Percentiles rank a stretch among this genome's conserved stretches.
Evolutionary conservation across 2,329 filamentous ascomycete species (phyloP).

Genomic region (Pseudogymnoascus sp.): DNA sequence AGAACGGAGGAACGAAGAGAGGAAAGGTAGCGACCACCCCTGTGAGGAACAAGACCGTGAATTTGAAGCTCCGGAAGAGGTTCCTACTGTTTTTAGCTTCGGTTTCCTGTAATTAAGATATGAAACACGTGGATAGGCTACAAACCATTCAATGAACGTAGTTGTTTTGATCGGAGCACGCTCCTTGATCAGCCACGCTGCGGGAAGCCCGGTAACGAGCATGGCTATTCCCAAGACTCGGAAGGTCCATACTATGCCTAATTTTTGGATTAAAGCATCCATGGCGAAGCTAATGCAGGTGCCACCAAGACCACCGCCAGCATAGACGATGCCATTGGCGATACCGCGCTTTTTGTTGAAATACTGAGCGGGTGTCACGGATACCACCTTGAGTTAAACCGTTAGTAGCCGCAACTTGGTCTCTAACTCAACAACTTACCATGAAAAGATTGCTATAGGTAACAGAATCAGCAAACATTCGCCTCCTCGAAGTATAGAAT

Average conservation of each 20-base stretch:
- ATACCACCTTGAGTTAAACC: slow-evolving; percentile 33
- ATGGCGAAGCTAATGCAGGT: slow-evolving; percentile 43
- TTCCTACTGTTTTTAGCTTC: slow-evolving; percentile 28
- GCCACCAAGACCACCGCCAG: slow-evolving; percentile 48
- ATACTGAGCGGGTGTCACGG: slow-evolving; percentile 44
- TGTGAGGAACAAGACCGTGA: slow-evolving; percentile 44
- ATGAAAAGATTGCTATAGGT: slow-evolving; percentile 19
- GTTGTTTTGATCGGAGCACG: slow-evolving; percentile 32
- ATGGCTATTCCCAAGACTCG: slow-evolving; percentile 45
- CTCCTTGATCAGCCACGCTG: slow-evolving; percentile 45
- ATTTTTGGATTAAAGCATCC: slow-evolving; percentile 37
- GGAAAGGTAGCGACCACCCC: slow-evolving; percentile 51
- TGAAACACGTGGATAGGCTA: neutral
- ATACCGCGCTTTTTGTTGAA: slow-evolving; percentile 45
- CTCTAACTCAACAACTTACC: slow-evolving; percentile 11
- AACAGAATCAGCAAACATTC: neutral
- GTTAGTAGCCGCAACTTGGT: slow-evolving; percentile 24
- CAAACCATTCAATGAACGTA: slow-evolving; percentile 43
- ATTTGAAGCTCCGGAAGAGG: slow-evolving; percentile 44
- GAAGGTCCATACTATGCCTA: slow-evolving; percentile 45
- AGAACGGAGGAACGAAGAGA: slow-evolving; percentile 53
- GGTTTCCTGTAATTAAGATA: neutral
- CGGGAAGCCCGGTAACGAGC: slow-evolving; percentile 46
- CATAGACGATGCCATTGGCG: slow-evolving; percentile 47
- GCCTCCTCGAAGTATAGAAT: neutral